Conservation (phyloP, 352 stramenopile genomes). For the Phytophthora foliorum region DNA sequence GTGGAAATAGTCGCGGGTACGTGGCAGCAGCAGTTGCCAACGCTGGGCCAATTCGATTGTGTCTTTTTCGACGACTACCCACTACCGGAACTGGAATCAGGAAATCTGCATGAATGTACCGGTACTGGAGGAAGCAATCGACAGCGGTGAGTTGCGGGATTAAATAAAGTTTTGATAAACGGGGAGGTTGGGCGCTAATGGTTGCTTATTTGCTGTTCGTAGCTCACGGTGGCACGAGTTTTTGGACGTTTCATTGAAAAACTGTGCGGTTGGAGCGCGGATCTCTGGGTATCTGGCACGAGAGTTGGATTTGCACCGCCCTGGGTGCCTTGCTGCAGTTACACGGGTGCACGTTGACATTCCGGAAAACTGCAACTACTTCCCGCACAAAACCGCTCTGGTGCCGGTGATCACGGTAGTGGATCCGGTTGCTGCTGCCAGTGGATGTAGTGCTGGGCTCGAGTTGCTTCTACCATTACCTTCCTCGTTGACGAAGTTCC, state of each 20-base stretch:
- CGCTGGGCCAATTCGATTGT: slow-evolving; percentile 74
- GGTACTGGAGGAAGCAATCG: background rate
- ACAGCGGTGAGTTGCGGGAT: slow-evolving; percentile 16
- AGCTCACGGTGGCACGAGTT: slow-evolving; percentile 83
- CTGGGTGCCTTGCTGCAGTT: slow-evolving; percentile 51
- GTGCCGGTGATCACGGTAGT: slow-evolving; percentile 71
- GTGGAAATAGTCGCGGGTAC: slow-evolving; percentile 70
- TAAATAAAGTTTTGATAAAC: background rate
- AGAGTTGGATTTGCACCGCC: slow-evolving; percentile 52
- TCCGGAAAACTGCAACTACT: slow-evolving; percentile 54
- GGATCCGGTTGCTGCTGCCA: slow-evolving; percentile 36
- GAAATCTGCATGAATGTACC: background rate
- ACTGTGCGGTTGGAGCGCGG: slow-evolving; percentile 54
- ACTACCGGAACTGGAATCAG: slow-evolving; percentile 57
- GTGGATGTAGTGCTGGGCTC: background rate
- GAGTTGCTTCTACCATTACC: slow-evolving; percentile 9
- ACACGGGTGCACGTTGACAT: slow-evolving; percentile 44
- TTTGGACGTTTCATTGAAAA: slow-evolving; percentile 60
- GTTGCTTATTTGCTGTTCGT: slow-evolving; percentile 15
- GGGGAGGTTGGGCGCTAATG: background rate
- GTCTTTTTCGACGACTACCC: slow-evolving; percentile 90
- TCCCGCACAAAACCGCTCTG: slow-evolving; percentile 65
- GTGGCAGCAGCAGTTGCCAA: slow-evolving; percentile 72
- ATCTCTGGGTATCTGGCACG: slow-evolving; percentile 78
- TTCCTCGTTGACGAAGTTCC: slow-evolving; percentile 29